phyloP scores from a whole-genome alignment of 169 alveolate genomes.

The Babesia bigemina region DNA sequence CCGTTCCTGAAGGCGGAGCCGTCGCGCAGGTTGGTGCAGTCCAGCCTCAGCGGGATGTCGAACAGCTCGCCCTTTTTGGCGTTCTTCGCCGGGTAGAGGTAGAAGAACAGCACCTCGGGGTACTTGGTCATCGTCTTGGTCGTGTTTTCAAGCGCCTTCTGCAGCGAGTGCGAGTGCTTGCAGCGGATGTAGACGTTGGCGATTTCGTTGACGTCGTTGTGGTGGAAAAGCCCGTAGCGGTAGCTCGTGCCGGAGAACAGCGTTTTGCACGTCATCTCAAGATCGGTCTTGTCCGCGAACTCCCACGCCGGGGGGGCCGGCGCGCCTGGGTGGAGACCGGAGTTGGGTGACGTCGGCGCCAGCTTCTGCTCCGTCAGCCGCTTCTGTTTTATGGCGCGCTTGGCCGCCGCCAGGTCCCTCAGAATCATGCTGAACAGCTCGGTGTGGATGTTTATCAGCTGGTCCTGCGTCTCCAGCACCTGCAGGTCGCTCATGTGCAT shows the following conservation, averaged over 20 bases:
- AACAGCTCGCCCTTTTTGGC: slow-evolving; percentile 88
- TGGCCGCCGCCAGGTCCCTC: slow-evolving; percentile 68
- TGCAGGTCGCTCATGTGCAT: slow-evolving; percentile 82
- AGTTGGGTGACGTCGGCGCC: too few species aligned
- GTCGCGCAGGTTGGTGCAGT: slow-evolving; percentile 74
- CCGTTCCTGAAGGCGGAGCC: slow-evolving; percentile 39
- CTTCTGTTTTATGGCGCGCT: slow-evolving; percentile 47
- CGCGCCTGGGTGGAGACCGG: too few species aligned
- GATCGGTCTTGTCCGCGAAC: too few species aligned
- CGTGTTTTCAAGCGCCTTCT: slow-evolving; percentile 83
- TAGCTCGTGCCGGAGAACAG: slow-evolving; percentile 76
- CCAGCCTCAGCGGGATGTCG: slow-evolving; percentile 87
- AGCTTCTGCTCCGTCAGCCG: slow-evolving; percentile 13
- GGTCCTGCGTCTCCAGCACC: slow-evolving; percentile 78
- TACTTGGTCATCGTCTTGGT: slow-evolving; percentile 77
- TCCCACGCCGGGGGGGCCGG: too few species aligned
- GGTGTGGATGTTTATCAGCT: slow-evolving; percentile 77
- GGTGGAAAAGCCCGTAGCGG: slow-evolving; percentile 70
- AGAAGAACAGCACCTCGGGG: slow-evolving; percentile 86
- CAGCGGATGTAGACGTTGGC: slow-evolving; percentile 67
- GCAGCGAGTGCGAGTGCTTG: slow-evolving; percentile 67
- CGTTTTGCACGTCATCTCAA: slow-evolving; percentile 74
- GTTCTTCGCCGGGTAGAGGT: slow-evolving; percentile 82
- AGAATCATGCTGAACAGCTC: slow-evolving; percentile 75
- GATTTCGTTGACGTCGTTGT: slow-evolving; percentile 50